Evolutionary conservation across 352 stramenopile species (phyloP).

Genomic region (Phytophthora constricta): DNA sequence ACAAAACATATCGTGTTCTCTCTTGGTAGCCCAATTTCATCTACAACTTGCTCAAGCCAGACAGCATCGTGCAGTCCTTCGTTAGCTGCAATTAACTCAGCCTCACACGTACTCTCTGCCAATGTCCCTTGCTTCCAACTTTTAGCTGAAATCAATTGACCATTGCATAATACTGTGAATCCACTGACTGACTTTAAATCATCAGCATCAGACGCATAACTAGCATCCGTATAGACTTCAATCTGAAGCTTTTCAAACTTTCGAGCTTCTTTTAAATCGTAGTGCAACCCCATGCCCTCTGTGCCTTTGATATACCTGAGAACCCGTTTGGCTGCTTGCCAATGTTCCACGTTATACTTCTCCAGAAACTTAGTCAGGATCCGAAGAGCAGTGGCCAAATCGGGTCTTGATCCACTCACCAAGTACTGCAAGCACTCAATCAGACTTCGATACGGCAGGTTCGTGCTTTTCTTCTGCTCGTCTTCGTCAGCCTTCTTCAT

Average conservation of each 20-base stretch:
- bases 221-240: constrained; percentile 26
- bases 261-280: constrained; percentile 7
- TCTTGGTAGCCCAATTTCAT: constrained; percentile 5
- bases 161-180: constrained; percentile 22
- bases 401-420: constrained; percentile 1
- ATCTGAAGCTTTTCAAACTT: constrained; percentile 15
- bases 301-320: background rate
- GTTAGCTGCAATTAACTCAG: constrained; percentile 12
- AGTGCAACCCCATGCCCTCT: constrained; percentile 9
- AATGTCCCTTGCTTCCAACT: constrained; percentile 22
- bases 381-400: constrained; percentile 6
- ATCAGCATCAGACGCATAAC: constrained; percentile 14
- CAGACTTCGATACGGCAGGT: constrained; percentile 11
- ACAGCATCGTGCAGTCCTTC: constrained; percentile 8
- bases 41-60: constrained; percentile 13
- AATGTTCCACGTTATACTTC: constrained; percentile 8
- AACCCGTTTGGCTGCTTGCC: constrained; percentile 15
- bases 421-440: constrained; percentile 23
- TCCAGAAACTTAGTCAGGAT: constrained; percentile 18
- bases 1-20: constrained; percentile 6
- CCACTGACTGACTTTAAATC: constrained; percentile 23
- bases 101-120: constrained; percentile 21
- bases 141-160: constrained; percentile 18
- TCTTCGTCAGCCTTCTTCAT: constrained; percentile 1
- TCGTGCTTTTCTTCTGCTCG: constrained; percentile 1